Evolutionary conservation across 139 green algal species (phyloP), one percentile per base, ranked within the genome.

Genomic region (Yamagishiella unicocca): DNA sequence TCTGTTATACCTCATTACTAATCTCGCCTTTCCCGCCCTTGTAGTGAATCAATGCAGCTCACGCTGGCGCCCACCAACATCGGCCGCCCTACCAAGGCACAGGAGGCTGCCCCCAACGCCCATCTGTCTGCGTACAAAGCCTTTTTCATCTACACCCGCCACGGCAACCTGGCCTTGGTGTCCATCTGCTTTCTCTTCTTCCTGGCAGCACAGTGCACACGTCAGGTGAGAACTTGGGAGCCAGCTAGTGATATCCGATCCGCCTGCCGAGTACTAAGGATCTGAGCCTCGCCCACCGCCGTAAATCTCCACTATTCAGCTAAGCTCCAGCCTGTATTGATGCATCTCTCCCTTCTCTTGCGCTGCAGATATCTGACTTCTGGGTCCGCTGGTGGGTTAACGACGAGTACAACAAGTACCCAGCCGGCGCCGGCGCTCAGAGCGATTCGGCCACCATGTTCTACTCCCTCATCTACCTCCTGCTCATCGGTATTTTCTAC

Each of bases 391-490:
- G 79, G 75, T 89, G 85, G 85, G 79, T 83, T 0, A 46, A 50
- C 10, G 85, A 89, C 66, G n/a, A 75, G 85, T 89, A 89, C 75
- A 27, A 42, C 31, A 7, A 85, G 0, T 85, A 33, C 35, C n/a
- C n/a, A n/a, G 8, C 46, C 45, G 24, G 45, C 19, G 45, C 37
- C 33, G 67, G 42, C 12, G 43, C 24, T 1, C 75, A 77, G 43
- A 46, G 61, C 25, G 27, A 4, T 8, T 19, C 25, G 37, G 85
- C 54, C 74, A 85, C 75, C 35, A 71, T 84, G 53, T 81, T 84
- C 81, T 95, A 95, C 83, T 89, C 89, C 0, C 79, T 89, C 35
- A 85, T 87, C 67, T 95, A 94, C 70, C 82, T 88, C 12, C 81
- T 89, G 42, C 86, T 91, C 2, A 83, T 88, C n/a, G 81, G 81